Percentiles rank a stretch among this genome's conserved stretches.
These are phyloP conservation scores for Pythium diclinum DNA, from an alignment of 352 stramenopile species.

Conservation along the genomic window DNA sequence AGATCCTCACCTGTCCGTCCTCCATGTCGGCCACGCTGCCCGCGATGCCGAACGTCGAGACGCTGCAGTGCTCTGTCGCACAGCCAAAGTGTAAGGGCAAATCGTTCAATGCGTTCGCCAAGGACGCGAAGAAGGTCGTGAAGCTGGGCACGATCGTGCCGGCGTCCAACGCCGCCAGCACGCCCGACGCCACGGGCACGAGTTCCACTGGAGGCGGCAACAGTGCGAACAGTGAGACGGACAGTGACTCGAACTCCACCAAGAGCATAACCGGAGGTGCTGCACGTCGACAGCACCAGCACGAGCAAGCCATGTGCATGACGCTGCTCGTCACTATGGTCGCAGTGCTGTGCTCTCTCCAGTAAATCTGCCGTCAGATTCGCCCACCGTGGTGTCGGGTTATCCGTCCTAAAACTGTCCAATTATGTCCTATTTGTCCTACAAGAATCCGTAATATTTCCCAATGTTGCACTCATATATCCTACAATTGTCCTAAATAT, in stretches of 20 bases:
- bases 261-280: too few species aligned
- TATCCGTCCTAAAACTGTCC: too few species aligned
- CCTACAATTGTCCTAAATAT: too few species aligned
- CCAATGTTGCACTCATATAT: too few species aligned
- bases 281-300: too few species aligned
- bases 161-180: constrained; percentile 4
- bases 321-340: too few species aligned
- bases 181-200: background rate
- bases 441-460: too few species aligned
- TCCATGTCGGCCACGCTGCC: constrained; percentile 24
- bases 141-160: constrained; percentile 5
- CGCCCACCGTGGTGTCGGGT: too few species aligned
- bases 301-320: too few species aligned
- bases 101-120: constrained; percentile 50
- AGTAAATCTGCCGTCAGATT: too few species aligned
- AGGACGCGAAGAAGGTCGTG: constrained; percentile 21
- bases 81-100: constrained; percentile 40
- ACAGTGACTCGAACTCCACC: background rate
- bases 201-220: background rate
- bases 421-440: too few species aligned
- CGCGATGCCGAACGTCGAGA: constrained; percentile 23
- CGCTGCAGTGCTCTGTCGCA: constrained; percentile 37
- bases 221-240: background rate
- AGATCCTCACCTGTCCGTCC: constrained; percentile 31
- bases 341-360: too few species aligned